These are phyloP conservation scores for Begonia masoniana DNA, from an alignment of 306 rosid genomes.

Conservation along the genomic window DNA sequence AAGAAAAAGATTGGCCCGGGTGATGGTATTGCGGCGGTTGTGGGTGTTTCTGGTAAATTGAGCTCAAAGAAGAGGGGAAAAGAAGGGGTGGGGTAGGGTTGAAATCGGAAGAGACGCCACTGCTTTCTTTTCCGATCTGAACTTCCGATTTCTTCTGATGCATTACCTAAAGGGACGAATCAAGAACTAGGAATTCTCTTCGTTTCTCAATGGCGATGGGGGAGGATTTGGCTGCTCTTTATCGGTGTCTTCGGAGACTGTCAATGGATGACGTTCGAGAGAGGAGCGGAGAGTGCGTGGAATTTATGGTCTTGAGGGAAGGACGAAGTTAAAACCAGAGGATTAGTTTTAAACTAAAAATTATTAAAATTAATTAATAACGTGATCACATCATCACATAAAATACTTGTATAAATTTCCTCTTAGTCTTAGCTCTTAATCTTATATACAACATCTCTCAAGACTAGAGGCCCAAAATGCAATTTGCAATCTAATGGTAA, in stretches of 20 bases:
- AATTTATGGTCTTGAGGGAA: neutral
- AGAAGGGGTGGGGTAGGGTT: slow-evolving; percentile 52
- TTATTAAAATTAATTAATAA: too few species aligned
- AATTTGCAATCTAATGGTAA: too few species aligned
- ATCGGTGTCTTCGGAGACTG: neutral
- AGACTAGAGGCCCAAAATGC: too few species aligned
- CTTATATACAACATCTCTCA: too few species aligned
- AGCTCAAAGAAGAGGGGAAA: slow-evolving; percentile 17
- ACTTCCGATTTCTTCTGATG: slow-evolving; percentile 95
- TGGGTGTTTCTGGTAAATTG: slow-evolving; percentile 28
- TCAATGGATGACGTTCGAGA: neutral
- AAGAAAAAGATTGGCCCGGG: slow-evolving; percentile 12
- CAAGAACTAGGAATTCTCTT: neutral
- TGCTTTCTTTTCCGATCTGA: slow-evolving; percentile 93
- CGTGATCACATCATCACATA: neutral
- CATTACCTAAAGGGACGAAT: slow-evolving; percentile 39
- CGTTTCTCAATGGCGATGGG: neutral
- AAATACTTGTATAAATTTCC: too few species aligned
- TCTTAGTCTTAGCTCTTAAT: too few species aligned
- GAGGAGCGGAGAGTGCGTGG: slow-evolving; percentile 3
- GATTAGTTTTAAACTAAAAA: too few species aligned
- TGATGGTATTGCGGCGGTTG: slow-evolving; percentile 20
- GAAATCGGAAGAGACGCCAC: slow-evolving; percentile 93
- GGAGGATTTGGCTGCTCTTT: neutral
- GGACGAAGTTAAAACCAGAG: neutral